Percentiles rank a stretch among this genome's conserved stretches.
Conservation (phyloP, 345 rosid genomes). For the Citrus unshiu region DNA sequence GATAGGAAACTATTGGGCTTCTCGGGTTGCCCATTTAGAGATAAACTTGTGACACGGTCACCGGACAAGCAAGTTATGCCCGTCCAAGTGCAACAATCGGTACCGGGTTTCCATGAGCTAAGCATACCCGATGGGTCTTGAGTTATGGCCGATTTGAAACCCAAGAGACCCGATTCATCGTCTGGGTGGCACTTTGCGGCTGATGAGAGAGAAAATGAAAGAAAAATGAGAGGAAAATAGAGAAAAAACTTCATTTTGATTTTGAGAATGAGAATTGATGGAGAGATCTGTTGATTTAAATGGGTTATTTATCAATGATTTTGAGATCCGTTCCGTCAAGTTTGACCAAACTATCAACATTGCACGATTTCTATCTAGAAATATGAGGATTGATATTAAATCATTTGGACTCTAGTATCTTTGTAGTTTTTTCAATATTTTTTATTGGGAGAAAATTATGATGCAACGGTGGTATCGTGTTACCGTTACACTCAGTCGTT, state of each 20-base stretch:
- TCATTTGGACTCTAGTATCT: too few relatives aligned
- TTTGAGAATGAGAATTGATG: not conserved
- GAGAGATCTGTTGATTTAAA: not conserved
- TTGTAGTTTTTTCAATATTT: too few relatives aligned
- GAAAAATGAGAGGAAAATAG: not conserved
- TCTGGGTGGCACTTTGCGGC: conserved; percentile 53
- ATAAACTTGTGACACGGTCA: conserved; percentile 45
- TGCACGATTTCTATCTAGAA: too few relatives aligned
- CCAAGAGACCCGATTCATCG: conserved; percentile 66
- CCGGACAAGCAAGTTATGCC: conserved; percentile 41
- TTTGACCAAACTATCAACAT: not conserved
- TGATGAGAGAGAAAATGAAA: conserved; percentile 22
- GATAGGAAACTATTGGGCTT: conserved; percentile 40
- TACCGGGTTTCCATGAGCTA: conserved; percentile 60
- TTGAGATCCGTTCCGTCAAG: not conserved
- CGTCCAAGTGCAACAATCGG: conserved; percentile 66
- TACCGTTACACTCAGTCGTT: too few relatives aligned
- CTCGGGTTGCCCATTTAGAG: conserved; percentile 30
- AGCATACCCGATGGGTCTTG: conserved; percentile 67
- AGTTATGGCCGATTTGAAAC: conserved; percentile 65
- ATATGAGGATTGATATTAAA: too few relatives aligned
- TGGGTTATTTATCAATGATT: not conserved
- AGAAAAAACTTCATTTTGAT: conserved; percentile 10
- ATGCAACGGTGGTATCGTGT: too few relatives aligned
- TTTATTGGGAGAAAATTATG: too few relatives aligned